Percentiles rank a stretch among this genome's conserved stretches.
These are phyloP conservation scores for Porogramme epimiltina DNA, from an alignment of 1,284 basidiomycete species.

Conservation along the genomic window DNA sequence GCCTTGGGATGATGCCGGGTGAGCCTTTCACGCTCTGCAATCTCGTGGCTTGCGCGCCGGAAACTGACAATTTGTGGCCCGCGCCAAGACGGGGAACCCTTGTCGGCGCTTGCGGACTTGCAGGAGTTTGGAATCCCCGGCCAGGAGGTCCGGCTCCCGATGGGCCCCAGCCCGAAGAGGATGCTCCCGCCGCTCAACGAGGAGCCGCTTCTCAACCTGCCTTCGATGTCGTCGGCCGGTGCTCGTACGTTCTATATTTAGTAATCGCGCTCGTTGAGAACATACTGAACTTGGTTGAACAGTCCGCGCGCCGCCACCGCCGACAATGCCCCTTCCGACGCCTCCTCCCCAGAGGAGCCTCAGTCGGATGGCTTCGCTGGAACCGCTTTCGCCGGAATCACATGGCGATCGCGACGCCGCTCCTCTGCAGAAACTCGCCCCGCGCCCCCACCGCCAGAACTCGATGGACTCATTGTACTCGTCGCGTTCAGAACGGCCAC, in stretches of 20 bases:
- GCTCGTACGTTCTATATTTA: slow-evolving; percentile 1
- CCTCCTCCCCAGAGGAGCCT: slow-evolving; percentile 1
- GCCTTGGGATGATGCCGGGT: not conserved
- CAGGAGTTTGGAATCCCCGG: slow-evolving; percentile 19
- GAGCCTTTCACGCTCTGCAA: not conserved
- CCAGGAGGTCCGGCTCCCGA: not conserved
- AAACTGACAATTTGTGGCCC: too few relatives aligned
- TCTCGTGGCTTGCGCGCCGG: too few relatives aligned
- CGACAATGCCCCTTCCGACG: slow-evolving; percentile 9
- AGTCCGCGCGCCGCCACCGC: slow-evolving; percentile 5
- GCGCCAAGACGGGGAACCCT: not conserved
- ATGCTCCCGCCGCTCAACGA: slow-evolving; percentile 13
- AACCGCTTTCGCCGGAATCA: slow-evolving; percentile 7
- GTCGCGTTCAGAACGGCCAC: not conserved
- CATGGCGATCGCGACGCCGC: not conserved
- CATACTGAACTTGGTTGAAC: not conserved
- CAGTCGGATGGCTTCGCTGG: slow-evolving; percentile 5
- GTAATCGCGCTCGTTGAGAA: too few relatives aligned
- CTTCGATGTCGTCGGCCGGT: not conserved
- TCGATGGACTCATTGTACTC: not conserved
- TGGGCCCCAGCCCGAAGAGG: slow-evolving; percentile 7
- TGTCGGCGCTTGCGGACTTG: slow-evolving; percentile 12
- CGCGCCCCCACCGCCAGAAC: too few relatives aligned
- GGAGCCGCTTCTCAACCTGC: not conserved
- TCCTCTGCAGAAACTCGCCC: too few relatives aligned